Evolutionary conservation across 73 alveolate species (phyloP), one percentile per base, ranked within the genome.

Genomic region (Paramecium sonneborni): DNA sequence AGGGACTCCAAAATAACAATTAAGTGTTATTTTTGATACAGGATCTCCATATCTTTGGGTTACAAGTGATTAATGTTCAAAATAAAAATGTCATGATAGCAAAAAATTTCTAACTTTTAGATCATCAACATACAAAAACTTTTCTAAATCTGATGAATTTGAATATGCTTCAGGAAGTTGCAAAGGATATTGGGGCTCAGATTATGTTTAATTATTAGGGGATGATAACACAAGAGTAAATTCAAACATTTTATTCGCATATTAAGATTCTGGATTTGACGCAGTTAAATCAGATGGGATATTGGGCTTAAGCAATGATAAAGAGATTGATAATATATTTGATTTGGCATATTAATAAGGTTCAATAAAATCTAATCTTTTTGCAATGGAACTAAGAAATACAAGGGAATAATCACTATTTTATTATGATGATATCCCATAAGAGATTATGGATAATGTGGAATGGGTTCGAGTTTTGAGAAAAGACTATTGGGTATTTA

Each of bases 11-110:
- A 92, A 93, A 9, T 95, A 97, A 84, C 38, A 85, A 15, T 93
- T 97, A 95, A 93, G 90, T 58, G 97, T 97, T 46, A 94, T 96
- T 46, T 97, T 96, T 57, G 99, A 97, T 90, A 97, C 99, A 48
- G 99, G 99, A 67, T 95, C 98, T 32, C 94, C 98, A 85, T 94
- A 96, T 93, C 93, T 97, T 44, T 97, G 98, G 98, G 97, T 96
- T 57, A 96, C 98, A 92, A 92, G 97, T 10, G 39, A 88, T 24
- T 57, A 69, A 12, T 97, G 99, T 46, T 12, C 48, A 62, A 2
- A 23, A 2, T 14, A 5, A 23, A 26, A 21, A 7, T 79, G 90
- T 46, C 90, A 79, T 24, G 1, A 1, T 6, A 37, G 74, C 8
- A 62, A 38, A n/a, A 88, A 55, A 48, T 88, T 88, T 85, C 30